These are phyloP conservation scores for Penicillium argentinense DNA, from an alignment of 495 filamentous ascomycete species.

Conservation along the genomic window DNA sequence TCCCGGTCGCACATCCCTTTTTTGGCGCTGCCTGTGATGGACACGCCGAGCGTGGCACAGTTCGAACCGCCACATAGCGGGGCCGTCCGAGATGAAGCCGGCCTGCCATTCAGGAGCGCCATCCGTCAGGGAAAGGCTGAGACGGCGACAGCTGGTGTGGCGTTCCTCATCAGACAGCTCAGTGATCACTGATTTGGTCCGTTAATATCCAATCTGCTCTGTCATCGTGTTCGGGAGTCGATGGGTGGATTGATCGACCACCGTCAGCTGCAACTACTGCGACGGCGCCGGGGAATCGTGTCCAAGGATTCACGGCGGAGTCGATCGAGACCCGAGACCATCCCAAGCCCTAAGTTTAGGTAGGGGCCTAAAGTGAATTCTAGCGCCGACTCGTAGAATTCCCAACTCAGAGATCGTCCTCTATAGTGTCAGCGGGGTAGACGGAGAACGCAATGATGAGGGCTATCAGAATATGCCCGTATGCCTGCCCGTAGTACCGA, in stretches of 20 bases:
- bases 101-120: conserved; percentile 14
- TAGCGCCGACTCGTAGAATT: background rate
- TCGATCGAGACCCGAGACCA: conserved; percentile 20
- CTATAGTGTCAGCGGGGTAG: no score
- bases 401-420: no score
- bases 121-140: conserved; percentile 18
- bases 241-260: conserved; percentile 17
- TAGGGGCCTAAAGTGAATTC: background rate
- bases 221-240: background rate
- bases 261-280: conserved; percentile 12
- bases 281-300: conserved; percentile 11
- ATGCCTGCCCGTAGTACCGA: no score
- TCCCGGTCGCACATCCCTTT: background rate
- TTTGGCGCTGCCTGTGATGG: background rate
- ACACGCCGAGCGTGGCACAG: conserved; percentile 23
- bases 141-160: background rate
- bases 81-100: conserved; percentile 10
- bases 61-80: conserved; percentile 30
- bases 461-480: conserved; percentile 1
- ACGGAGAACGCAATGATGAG: background rate
- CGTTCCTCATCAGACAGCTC: conserved; percentile 4
- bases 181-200: conserved; percentile 6
- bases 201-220: conserved; percentile 1
- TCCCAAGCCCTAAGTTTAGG: background rate
- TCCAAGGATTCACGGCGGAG: conserved; percentile 8